Percentiles rank a stretch among this genome's conserved stretches.
Evolutionary conservation across 768 basidiomycete species (phyloP).

Genomic region (Tulasnella sp.): DNA sequence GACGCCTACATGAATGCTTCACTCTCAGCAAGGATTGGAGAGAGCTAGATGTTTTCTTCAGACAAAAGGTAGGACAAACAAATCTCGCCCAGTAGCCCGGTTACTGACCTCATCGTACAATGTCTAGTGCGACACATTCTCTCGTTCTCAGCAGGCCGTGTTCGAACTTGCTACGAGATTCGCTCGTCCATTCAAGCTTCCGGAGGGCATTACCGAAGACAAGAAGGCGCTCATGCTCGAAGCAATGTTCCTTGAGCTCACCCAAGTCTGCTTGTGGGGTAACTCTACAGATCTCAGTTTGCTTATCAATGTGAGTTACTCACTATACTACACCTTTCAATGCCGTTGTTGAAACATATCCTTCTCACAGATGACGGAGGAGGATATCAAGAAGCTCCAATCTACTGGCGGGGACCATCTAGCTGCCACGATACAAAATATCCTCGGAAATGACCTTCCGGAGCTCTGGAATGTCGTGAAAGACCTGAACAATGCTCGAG

Average conservation of each 20-base stretch:
- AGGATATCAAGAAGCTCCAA: conserved; percentile 92
- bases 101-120: conserved; percentile 16
- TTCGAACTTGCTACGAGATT: conserved; percentile 90
- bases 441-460: conserved; percentile 71
- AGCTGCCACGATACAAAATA: conserved; percentile 92
- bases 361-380: conserved; percentile 61
- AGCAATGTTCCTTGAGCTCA: conserved; percentile 78
- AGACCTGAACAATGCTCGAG: conserved; percentile 55
- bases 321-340: too few relatives aligned
- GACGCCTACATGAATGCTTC: conserved; percentile 86
- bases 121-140: conserved; percentile 81
- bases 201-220: conserved; percentile 29
- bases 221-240: conserved; percentile 47
- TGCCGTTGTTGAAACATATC: background rate
- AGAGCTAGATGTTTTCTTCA: conserved; percentile 88
- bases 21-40: conserved; percentile 81
- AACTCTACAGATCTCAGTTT: conserved; percentile 93
- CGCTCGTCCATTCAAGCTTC: conserved; percentile 63
- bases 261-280: conserved; percentile 94
- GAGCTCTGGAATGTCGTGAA: conserved; percentile 64
- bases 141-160: conserved; percentile 80
- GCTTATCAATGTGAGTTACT: conserved; percentile 51
- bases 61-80: conserved; percentile 52
- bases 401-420: conserved; percentile 93
- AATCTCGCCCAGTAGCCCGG: background rate